phyloP scores from a whole-genome alignment of 768 basidiomycete species.

The Hygrocybe punicea region DNA sequence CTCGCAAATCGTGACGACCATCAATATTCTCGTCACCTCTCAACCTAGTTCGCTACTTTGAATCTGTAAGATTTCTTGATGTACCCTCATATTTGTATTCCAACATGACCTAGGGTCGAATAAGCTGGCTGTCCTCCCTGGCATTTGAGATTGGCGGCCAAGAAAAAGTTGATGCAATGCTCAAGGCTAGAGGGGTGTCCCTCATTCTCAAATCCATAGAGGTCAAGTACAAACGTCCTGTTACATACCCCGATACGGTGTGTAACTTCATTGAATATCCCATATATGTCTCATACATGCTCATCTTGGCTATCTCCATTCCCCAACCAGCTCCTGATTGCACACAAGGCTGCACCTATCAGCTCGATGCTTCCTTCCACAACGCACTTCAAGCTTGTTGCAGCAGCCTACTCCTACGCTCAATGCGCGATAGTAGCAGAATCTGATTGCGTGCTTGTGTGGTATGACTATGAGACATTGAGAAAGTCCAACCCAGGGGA shows the following conservation, averaged over 20 bases:
- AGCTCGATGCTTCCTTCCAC: slow-evolving; percentile 28
- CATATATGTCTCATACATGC: neutral
- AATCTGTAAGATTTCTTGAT: slow-evolving; percentile 48
- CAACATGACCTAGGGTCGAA: slow-evolving; percentile 48
- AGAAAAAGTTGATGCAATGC: slow-evolving; percentile 51
- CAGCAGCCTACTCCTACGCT: slow-evolving; percentile 60
- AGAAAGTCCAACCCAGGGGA: slow-evolving; percentile 63
- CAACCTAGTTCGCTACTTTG: slow-evolving; percentile 58
- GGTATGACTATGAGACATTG: slow-evolving; percentile 73
- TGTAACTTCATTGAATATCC: slow-evolving; percentile 19
- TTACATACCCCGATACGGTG: slow-evolving; percentile 75
- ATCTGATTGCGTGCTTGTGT: slow-evolving; percentile 62
- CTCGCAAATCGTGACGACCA: neutral
- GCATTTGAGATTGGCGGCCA: slow-evolving; percentile 60
- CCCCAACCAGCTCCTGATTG: slow-evolving; percentile 54
- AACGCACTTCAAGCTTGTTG: slow-evolving; percentile 46
- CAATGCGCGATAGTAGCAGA: slow-evolving; percentile 64
- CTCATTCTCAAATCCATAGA: slow-evolving; percentile 70
- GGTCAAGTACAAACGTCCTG: slow-evolving; percentile 65
- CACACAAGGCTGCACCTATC: slow-evolving; percentile 49
- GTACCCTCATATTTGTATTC: neutral
- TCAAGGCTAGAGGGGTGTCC: slow-evolving; percentile 62
- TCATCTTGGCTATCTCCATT: neutral
- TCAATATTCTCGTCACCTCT: no score
- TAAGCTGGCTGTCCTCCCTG: slow-evolving; percentile 60